Evolutionary conservation across 164 flowering plant species (phyloP), one percentile per base, ranked within the genome.

Genomic region (Aristolochia fimbriata): DNA sequence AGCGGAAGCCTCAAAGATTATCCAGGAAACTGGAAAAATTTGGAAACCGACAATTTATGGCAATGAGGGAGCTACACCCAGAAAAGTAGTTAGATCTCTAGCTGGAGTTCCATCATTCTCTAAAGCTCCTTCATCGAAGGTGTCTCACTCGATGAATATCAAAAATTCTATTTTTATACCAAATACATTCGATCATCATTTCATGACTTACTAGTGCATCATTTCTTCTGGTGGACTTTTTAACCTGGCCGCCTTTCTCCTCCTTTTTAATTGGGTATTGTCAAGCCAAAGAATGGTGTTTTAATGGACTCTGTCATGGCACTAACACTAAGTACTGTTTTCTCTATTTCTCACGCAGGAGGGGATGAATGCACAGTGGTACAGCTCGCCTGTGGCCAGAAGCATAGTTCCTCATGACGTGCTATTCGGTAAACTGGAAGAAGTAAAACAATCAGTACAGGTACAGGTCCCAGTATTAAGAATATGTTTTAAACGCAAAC

Each of bases 391-490:
- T 31, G 87, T 80, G 60, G 72, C 61, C 50, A 80, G 81, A 72
- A 67, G 71, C 23, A 12, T 58, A 12, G 23, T 74, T 24, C 73
- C 80, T 31, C 71, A 75, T 51, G 89, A 79, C 58, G n/a, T 82
- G 65, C 65, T 88, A 59, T 69, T 88, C 37, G 68, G 81, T 61
- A 88, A 81, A 65, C 75, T 88, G 51, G 93, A 88, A 22, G 96
- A 88, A 78, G 81, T 88, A 62, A 80, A 68, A 30, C 77, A 68
- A 72, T 83, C 96, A 59, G 83, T 88, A 8, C 80, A 86, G 93
- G 96, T 86, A 37, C 17, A 31, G 3, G 7, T 31, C 7, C 37
- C 37, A 31, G 5, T 3, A 31, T 31, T 31, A 31, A 31, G 7
- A n/a, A n/a, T n/a, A n/a, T n/a, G n/a, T 31, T 7, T 31, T 7